These are phyloP conservation scores for Dactylellina sp. DNA, from an alignment of 2,329 filamentous ascomycete genomes.

Conservation along the genomic window DNA sequence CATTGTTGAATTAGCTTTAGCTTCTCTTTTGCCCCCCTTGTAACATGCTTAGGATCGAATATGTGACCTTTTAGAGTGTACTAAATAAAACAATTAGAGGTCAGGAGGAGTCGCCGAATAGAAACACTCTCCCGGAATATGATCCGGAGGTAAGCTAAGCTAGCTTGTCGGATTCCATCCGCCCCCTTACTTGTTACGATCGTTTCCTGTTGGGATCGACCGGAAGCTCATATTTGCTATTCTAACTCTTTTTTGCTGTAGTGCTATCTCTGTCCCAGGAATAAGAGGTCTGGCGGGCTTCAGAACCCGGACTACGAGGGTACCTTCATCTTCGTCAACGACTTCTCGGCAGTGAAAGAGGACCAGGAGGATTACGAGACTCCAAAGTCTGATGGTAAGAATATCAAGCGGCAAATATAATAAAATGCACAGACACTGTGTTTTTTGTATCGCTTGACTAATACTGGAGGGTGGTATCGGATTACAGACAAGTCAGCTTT, in stretches of 20 bases:
- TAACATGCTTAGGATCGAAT: neutral
- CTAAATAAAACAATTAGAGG: constrained; percentile 69
- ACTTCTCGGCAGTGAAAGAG: constrained; percentile 97
- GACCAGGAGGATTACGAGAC: constrained; percentile 81
- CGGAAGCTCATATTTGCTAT: constrained; percentile 11
- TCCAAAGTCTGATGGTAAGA: constrained; percentile 38
- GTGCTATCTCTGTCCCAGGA: constrained; percentile 95
- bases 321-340: constrained; percentile 96
- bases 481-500: constrained; percentile 69
- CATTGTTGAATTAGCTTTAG: neutral
- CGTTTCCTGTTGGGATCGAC: constrained; percentile 21
- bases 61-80: constrained; percentile 14
- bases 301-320: constrained; percentile 84
- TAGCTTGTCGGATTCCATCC: neutral
- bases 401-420: neutral
- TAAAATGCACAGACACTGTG: too few relatives aligned
- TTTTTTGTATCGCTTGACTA: neutral
- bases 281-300: constrained; percentile 87
- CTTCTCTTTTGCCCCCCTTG: neutral
- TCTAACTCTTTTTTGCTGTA: constrained; percentile 62
- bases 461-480: too few relatives aligned
- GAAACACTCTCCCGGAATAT: constrained; percentile 78
- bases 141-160: constrained; percentile 74
- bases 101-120: constrained; percentile 78
- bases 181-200: neutral